Conservation (phyloP, 2,329 filamentous ascomycete genomes). For the Blumeria graminis region DNA sequence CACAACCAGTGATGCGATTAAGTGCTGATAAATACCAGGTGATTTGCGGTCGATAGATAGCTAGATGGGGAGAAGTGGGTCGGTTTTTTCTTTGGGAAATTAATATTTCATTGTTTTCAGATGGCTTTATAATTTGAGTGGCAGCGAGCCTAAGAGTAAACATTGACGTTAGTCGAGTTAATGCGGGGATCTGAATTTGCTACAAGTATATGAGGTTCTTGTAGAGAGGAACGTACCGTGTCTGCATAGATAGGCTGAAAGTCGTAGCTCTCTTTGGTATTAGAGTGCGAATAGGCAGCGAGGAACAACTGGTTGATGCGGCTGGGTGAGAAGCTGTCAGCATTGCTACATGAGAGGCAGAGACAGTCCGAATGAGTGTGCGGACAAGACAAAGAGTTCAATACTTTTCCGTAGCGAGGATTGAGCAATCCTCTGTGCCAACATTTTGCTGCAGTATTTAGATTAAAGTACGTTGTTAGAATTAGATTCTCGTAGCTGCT, state of each 20-base stretch:
- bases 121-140: conserved; percentile 21
- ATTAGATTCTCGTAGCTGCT: too few relatives aligned
- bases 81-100: conserved; percentile 41
- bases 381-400: not conserved
- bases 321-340: too few relatives aligned
- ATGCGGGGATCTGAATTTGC: not conserved
- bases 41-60: conserved; percentile 47
- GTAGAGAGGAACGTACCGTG: conserved; percentile 19
- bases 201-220: too few relatives aligned
- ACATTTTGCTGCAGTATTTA: conserved; percentile 15
- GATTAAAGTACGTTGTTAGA: too few relatives aligned
- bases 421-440: conserved; percentile 20
- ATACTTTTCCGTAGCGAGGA: conserved; percentile 20
- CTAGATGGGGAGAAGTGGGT: conserved; percentile 42
- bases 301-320: too few relatives aligned
- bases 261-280: too few relatives aligned
- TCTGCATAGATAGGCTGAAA: conserved; percentile 10
- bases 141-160: conserved; percentile 20
- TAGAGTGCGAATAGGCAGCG: too few relatives aligned
- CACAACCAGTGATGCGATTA: conserved; percentile 39
- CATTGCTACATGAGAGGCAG: too few relatives aligned
- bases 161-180: not conserved
- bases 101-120: conserved; percentile 30
- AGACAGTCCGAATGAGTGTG: too few relatives aligned
- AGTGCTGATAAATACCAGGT: conserved; percentile 37